phyloP scores from a whole-genome alignment of 257 asterid species.

The Voacanga thouarsii region DNA sequence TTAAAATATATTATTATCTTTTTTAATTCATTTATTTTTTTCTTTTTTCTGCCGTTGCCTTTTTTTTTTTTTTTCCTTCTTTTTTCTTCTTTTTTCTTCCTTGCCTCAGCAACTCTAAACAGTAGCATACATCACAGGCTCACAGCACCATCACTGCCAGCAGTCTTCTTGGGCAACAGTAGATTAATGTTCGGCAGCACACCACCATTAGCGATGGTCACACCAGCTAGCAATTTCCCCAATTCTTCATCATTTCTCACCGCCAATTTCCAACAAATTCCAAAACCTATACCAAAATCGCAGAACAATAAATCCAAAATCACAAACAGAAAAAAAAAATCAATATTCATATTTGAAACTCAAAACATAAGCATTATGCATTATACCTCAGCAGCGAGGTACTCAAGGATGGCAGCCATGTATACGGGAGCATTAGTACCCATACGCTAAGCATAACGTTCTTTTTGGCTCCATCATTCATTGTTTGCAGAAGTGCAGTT shows the following conservation, averaged over 20 bases:
- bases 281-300: background rate
- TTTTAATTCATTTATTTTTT: too few relatives aligned
- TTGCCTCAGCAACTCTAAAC: too few relatives aligned
- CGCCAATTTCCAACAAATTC: too few relatives aligned
- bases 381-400: constrained; percentile 34
- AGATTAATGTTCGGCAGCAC: constrained; percentile 26
- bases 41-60: too few relatives aligned
- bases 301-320: background rate
- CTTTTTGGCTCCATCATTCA: too few relatives aligned
- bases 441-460: constrained; percentile 31
- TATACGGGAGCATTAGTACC: constrained; percentile 28
- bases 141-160: constrained; percentile 15
- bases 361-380: background rate
- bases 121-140: too few relatives aligned
- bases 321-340: background rate
- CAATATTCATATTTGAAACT: background rate
- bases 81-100: too few relatives aligned
- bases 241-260: constrained; percentile 28
- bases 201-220: constrained; percentile 26
- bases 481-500: too few relatives aligned
- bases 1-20: too few relatives aligned
- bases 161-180: constrained; percentile 27
- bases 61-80: too few relatives aligned
- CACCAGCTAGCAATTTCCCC: constrained; percentile 27
- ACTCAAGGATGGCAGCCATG: constrained; percentile 35